Conservation (phyloP, 176 grass and related monocot genomes). For the Aegilops tauschii region DNA sequence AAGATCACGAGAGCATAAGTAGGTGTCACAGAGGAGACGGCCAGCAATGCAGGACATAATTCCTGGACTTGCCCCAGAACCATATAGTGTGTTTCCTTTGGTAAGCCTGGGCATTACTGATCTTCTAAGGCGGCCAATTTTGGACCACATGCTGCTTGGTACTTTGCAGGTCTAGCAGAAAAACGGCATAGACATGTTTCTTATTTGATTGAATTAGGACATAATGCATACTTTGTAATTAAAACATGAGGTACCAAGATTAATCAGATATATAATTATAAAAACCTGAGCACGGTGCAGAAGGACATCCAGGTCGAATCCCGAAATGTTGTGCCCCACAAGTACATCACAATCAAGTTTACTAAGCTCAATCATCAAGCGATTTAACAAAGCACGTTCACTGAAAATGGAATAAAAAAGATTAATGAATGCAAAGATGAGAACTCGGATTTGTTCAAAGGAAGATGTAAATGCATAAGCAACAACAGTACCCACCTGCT, state of each 20-base stretch:
- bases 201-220: constrained; percentile 11
- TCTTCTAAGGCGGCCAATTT: constrained; percentile 89
- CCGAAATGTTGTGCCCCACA: constrained; percentile 98
- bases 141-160: constrained; percentile 89
- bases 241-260: neutral
- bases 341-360: constrained; percentile 94
- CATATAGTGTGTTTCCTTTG: constrained; percentile 84
- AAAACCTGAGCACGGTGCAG: constrained; percentile 91
- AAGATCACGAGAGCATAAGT: constrained; percentile 92
- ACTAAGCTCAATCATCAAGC: constrained; percentile 91
- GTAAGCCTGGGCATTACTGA: constrained; percentile 87
- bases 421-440: constrained; percentile 13
- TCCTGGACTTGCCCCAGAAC: constrained; percentile 92
- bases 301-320: constrained; percentile 95
- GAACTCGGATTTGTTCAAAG: constrained; percentile 8
- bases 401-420: constrained; percentile 39
- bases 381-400: constrained; percentile 95
- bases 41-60: constrained; percentile 98
- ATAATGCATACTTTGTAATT: too few relatives aligned
- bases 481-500: constrained; percentile 54
- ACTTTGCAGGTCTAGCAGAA: constrained; percentile 76
- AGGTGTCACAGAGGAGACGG: constrained; percentile 95
- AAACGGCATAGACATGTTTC: neutral
- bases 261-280: neutral
- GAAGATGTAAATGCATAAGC: neutral